Evolutionary conservation across 2,329 filamentous ascomycete species (phyloP), one percentile per base, ranked within the genome.

Genomic region (Aspergillus clavatus): DNA sequence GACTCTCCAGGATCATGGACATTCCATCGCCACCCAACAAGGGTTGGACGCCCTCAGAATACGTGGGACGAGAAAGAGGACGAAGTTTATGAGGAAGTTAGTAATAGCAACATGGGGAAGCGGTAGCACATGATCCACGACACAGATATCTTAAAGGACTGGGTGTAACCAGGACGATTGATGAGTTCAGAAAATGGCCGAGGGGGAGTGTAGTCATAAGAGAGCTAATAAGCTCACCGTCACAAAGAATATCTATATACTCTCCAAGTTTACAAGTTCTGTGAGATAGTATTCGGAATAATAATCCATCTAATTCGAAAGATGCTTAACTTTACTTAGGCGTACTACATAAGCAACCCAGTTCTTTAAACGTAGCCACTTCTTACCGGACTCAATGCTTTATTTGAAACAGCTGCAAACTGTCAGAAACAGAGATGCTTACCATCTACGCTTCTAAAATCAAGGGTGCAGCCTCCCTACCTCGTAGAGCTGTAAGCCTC

Each of bases 81-180:
- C 4, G 51, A 59, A 36, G 51, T 59, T 7, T 59, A 51, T 31
- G 53, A 59, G 40, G 48, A 54, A 42, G 40, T 56, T 19, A 42
- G 40, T 6, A 54, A 57, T 37, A 31, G 22, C 11, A 27, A 55
- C 16, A 55, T 55, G 3, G 58, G 55, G 7, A 52, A 52, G 38
- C 43, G 45, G 6, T 42, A 48, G 33, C 45, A 42, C 10, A 16
- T 55, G 5, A 31, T 40, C 12, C 58, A 60, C 42, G 53, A 52
- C 11, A 33, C 35, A 6, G 33, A 19, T 14, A 21, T 46, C 12
- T 36, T 44, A 29, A 38, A 29, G 24, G 10, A 10, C 29, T 33
- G 29, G 29, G 11, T 11, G 16, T 35, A 11, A 18, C 5, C 18
- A 35, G 10, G 6, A 19, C 11, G 31, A 8, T 24, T 24, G 8